phyloP scores from a whole-genome alignment of 352 stramenopile species.

The Phytophthora tentaculata region DNA sequence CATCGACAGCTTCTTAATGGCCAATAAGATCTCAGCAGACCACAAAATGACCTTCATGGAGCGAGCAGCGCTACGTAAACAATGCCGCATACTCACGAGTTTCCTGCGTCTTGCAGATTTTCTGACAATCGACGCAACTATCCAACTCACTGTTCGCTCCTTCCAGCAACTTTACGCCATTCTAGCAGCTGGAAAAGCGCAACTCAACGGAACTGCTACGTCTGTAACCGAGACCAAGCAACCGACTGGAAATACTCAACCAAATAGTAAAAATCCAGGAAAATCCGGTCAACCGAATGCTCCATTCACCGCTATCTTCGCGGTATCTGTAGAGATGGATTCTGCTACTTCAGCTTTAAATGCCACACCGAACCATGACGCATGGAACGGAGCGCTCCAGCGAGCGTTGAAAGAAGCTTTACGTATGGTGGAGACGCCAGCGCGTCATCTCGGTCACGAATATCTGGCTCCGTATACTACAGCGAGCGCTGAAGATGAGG shows the following conservation, averaged over 20 bases:
- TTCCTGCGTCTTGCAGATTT: conserved; percentile 95
- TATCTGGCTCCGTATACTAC: conserved; percentile 81
- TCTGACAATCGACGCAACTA: conserved; percentile 88
- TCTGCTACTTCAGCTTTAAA: conserved; percentile 42
- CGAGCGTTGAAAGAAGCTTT: conserved; percentile 85
- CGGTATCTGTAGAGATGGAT: conserved; percentile 76
- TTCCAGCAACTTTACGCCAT: conserved; percentile 69
- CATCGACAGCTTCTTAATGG: conserved; percentile 91
- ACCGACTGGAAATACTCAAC: not conserved
- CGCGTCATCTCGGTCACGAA: conserved; percentile 82
- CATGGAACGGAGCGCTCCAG: conserved; percentile 76
- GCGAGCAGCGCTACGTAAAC: conserved; percentile 87
- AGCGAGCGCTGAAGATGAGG: conserved; percentile 84
- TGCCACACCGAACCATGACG: conserved; percentile 63
- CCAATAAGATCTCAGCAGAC: conserved; percentile 93
- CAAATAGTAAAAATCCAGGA: conserved; percentile 15
- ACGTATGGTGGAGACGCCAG: conserved; percentile 88
- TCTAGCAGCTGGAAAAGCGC: conserved; percentile 55
- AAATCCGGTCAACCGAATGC: conserved; percentile 26
- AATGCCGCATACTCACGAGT: conserved; percentile 92
- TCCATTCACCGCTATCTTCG: conserved; percentile 66
- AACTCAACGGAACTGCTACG: conserved; percentile 16
- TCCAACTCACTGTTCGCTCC: conserved; percentile 85
- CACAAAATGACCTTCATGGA: conserved; percentile 98
- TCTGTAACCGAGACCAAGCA: not conserved